Conservation (phyloP, 352 stramenopile species). For the Phytophthora sp. region DNA sequence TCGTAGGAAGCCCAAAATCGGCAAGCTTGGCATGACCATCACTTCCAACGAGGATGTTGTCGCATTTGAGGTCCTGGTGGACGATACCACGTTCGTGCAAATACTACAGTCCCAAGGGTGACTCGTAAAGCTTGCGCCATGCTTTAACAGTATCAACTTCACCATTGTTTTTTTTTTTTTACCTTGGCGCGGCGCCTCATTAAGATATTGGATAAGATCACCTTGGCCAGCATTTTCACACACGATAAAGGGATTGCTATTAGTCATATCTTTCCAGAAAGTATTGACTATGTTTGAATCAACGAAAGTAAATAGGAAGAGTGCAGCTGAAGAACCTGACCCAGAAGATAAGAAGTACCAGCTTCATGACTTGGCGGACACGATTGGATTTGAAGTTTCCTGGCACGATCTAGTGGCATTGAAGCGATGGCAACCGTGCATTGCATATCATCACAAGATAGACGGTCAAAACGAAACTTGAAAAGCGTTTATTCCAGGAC, state of each 20-base stretch:
- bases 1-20: conserved; percentile 33
- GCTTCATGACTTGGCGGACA: too few species aligned
- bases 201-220: conserved; percentile 13
- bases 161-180: background rate
- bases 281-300: too few species aligned
- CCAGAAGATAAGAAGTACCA: too few species aligned
- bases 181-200: background rate
- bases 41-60: conserved; percentile 36
- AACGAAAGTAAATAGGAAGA: too few species aligned
- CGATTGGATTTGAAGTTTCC: too few species aligned
- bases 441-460: too few species aligned
- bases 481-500: too few species aligned
- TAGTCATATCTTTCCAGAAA: too few species aligned
- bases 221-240: conserved; percentile 25
- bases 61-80: conserved; percentile 26
- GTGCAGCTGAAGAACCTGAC: too few species aligned
- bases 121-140: conserved; percentile 34
- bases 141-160: conserved; percentile 6
- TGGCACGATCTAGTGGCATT: too few species aligned
- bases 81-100: conserved; percentile 25
- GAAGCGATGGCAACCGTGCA: too few species aligned
- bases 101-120: conserved; percentile 23
- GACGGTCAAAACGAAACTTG: too few species aligned
- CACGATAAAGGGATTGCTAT: conserved; percentile 26
- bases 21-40: conserved; percentile 36